Percentiles rank a stretch among this genome's conserved stretches.
Conservation (phyloP, 2,329 filamentous ascomycete species). For the Byssochlamys sp. region DNA sequence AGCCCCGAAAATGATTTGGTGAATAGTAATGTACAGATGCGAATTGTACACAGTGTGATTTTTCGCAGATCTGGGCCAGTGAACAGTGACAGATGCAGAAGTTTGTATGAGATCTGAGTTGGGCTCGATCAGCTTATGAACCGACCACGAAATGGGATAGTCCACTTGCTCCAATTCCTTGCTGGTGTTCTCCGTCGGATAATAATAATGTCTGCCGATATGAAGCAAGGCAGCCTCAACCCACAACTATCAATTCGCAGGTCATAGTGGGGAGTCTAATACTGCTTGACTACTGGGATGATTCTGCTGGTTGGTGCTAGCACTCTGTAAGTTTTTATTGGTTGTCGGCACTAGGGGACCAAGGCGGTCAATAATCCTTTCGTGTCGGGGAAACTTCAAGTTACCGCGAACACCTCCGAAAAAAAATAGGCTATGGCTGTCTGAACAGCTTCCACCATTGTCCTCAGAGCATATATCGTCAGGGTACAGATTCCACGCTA, state of each 20-base stretch:
- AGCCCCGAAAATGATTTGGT: not conserved
- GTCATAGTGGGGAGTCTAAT: not conserved
- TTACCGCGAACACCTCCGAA: not conserved
- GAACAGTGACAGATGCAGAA: no score
- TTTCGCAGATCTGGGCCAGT: not conserved
- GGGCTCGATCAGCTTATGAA: no score
- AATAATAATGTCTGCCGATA: not conserved
- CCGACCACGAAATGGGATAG: no score
- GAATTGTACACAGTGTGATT: not conserved
- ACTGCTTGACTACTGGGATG: not conserved
- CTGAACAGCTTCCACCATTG: not conserved
- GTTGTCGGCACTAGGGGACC: not conserved
- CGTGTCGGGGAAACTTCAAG: not conserved
- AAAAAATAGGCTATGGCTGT: slow-evolving; percentile 3
- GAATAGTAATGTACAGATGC: not conserved
- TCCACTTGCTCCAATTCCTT: not conserved
- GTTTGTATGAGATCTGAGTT: no score
- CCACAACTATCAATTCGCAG: not conserved
- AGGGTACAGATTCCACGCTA: not conserved
- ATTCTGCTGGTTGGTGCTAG: not conserved
- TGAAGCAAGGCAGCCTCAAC: not conserved
- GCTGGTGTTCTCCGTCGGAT: not conserved
- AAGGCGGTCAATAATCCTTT: slow-evolving; percentile 1
- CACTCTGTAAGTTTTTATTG: not conserved
- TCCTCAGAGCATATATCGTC: not conserved